These are phyloP conservation scores for Penicillium soppii DNA, from an alignment of 495 filamentous ascomycete genomes.

Conservation along the genomic window DNA sequence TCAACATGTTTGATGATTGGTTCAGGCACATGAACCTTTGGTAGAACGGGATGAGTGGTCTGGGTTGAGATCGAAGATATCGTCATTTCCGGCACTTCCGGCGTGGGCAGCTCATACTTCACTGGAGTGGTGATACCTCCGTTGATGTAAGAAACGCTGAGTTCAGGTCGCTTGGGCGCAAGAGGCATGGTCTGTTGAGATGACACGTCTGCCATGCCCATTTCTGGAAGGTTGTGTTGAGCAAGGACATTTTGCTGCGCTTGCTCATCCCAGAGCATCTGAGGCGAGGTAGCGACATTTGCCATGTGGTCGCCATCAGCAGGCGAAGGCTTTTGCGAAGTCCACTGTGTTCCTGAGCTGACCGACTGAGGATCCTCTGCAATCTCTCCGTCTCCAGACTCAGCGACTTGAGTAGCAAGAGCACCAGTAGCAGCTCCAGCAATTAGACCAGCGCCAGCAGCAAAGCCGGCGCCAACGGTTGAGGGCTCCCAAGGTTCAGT, in stretches of 20 bases:
- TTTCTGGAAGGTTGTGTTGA: constrained; percentile 20
- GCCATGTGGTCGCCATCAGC: constrained; percentile 28
- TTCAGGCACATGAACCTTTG: constrained; percentile 1
- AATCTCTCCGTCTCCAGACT: constrained; percentile 18
- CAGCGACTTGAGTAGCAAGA: constrained; percentile 19
- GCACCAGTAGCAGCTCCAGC: constrained; percentile 7
- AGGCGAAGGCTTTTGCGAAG: constrained; percentile 25
- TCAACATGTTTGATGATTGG: constrained; percentile 9
- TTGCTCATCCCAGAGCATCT: constrained; percentile 40
- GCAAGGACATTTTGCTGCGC: constrained; percentile 14
- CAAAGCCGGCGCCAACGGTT: constrained; percentile 1
- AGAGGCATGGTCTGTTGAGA: constrained; percentile 40
- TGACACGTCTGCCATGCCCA: constrained; percentile 37
- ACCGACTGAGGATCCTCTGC: constrained; percentile 19
- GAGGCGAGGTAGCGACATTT: constrained; percentile 38
- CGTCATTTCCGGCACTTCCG: constrained; percentile 22
- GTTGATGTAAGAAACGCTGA: constrained; percentile 33
- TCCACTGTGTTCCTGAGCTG: constrained; percentile 40
- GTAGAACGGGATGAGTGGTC: background rate
- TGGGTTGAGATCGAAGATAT: constrained; percentile 15
- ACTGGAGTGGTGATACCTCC: constrained; percentile 34
- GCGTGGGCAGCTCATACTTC: constrained; percentile 17
- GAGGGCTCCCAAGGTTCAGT: constrained; percentile 66
- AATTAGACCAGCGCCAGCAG: constrained; percentile 1
- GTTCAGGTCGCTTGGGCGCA: constrained; percentile 26